These are phyloP conservation scores for Diddensiella caesifluorescens DNA, from an alignment of 805 yeast genomes.

Conservation along the genomic window DNA sequence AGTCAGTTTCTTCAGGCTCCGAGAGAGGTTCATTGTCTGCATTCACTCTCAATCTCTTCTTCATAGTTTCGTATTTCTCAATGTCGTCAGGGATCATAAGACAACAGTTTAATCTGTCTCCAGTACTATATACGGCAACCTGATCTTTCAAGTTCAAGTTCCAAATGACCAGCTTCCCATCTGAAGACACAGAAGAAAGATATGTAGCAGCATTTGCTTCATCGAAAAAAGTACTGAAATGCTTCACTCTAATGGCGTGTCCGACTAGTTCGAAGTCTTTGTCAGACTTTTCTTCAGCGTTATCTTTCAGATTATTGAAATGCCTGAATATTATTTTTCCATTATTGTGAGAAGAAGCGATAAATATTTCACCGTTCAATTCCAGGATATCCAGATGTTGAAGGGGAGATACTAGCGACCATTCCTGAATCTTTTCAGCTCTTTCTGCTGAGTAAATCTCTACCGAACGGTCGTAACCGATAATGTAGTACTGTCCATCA, in stretches of 20 bases:
- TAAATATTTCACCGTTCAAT: constrained; percentile 45
- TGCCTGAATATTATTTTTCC: constrained; percentile 63
- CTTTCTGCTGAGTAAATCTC: constrained; percentile 59
- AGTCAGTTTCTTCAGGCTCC: constrained; percentile 20
- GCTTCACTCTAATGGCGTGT: constrained; percentile 83
- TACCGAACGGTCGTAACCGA: constrained; percentile 64
- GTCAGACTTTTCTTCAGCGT: constrained; percentile 21
- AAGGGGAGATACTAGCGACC: constrained; percentile 46
- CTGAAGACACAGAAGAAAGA: constrained; percentile 81
- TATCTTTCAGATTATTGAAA: constrained; percentile 30
- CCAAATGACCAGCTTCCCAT: constrained; percentile 92
- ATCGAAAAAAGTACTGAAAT: constrained; percentile 43
- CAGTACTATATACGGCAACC: constrained; percentile 83
- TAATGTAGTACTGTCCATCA: constrained; percentile 65
- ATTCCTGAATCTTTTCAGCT: constrained; percentile 48
- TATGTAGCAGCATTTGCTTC: constrained; percentile 41
- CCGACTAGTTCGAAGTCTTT: constrained; percentile 58
- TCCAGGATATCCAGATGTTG: constrained; percentile 58
- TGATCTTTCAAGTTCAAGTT: constrained; percentile 64
- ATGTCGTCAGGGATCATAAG: constrained; percentile 64
- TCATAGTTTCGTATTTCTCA: constrained; percentile 68
- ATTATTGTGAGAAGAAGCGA: constrained; percentile 63
- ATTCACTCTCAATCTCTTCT: constrained; percentile 64
- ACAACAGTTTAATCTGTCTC: constrained; percentile 87
- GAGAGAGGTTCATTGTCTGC: constrained; percentile 68